phyloP scores from a whole-genome alignment of 176 grass and related monocot genomes.

The Oryza officinalis region DNA sequence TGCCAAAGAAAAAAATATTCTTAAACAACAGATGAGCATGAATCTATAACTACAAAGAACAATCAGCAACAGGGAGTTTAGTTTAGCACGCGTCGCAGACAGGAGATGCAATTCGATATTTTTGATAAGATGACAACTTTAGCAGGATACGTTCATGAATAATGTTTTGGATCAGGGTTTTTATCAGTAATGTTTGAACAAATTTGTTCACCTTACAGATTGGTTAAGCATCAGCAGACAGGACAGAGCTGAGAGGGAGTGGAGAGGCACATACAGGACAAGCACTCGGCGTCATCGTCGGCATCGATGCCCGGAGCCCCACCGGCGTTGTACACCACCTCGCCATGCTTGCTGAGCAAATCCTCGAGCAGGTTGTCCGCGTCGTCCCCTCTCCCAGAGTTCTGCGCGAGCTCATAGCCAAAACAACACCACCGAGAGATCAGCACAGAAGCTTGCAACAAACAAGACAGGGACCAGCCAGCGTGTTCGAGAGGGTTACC shows the following conservation, averaged over 20 bases:
- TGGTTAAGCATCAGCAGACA: background rate
- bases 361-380: constrained; percentile 84
- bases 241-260: background rate
- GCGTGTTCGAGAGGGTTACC: background rate
- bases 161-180: background rate
- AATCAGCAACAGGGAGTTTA: background rate
- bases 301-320: constrained; percentile 40
- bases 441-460: background rate
- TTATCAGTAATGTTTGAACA: constrained; percentile 4
- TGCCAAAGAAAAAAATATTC: background rate
- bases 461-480: background rate
- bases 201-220: background rate
- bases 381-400: constrained; percentile 46
- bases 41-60: background rate
- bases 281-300: constrained; percentile 79
- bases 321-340: constrained; percentile 72
- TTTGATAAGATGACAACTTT: background rate
- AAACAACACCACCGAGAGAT: background rate
- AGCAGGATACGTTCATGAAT: background rate
- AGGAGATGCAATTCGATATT: background rate
- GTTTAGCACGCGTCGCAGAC: background rate
- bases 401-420: constrained; percentile 19
- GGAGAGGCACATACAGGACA: constrained; percentile 62
- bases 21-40: background rate
- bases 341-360: constrained; percentile 87